Conservation (phyloP, 2,329 filamentous ascomycete species). For the Fusarium irregulare region DNA sequence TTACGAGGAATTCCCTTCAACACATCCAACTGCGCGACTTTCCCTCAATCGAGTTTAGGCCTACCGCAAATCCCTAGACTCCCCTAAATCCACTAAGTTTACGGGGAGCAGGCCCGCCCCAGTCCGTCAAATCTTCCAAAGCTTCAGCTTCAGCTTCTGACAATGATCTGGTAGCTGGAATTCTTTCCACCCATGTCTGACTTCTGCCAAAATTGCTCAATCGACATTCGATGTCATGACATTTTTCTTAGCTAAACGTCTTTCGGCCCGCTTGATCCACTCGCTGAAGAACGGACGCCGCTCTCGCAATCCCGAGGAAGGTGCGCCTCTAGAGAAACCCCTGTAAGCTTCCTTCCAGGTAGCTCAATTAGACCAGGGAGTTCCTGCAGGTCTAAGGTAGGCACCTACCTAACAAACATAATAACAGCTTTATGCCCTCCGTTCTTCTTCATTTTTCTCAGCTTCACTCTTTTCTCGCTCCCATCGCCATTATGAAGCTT, state of each 20-base stretch:
- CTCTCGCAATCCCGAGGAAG: background rate
- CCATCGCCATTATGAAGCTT: constrained; percentile 35
- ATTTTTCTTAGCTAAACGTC: background rate
- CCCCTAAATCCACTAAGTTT: constrained; percentile 11
- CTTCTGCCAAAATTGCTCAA: background rate
- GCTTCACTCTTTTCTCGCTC: background rate
- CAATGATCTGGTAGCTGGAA: background rate
- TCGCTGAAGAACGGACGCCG: constrained; percentile 1
- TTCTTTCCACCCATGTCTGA: background rate
- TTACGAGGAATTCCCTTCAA: background rate
- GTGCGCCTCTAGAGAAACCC: background rate
- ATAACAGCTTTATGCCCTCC: constrained; percentile 16
- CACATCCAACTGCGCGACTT: background rate
- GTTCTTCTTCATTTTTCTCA: background rate
- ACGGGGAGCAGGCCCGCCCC: background rate
- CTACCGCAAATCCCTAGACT: constrained; percentile 4
- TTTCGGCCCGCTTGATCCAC: background rate
- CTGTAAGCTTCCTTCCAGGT: background rate
- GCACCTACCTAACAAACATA: constrained; percentile 13
- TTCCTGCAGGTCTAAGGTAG: background rate
- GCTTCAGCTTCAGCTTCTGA: background rate
- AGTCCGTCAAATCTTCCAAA: constrained; percentile 8
- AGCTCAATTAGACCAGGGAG: background rate
- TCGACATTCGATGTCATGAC: background rate
- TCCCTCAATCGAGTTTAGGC: constrained; percentile 24